These are phyloP conservation scores for Skeletonema costatum DNA, from an alignment of 108 stramenopile genomes.

Conservation along the genomic window DNA sequence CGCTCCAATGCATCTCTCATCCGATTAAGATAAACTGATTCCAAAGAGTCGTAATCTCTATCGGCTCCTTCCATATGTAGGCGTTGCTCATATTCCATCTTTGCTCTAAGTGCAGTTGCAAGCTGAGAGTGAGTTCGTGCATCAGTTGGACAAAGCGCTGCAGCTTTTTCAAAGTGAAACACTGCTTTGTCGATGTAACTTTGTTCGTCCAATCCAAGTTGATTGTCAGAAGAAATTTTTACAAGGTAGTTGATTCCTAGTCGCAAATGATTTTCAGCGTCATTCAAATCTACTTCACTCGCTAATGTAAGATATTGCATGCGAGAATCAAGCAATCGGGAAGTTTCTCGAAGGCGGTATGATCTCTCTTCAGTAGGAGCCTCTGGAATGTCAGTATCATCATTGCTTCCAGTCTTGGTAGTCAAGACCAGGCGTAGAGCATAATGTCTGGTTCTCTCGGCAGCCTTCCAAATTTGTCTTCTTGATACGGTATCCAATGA, in stretches of 20 bases:
- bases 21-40: conserved; percentile 1
- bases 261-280: conserved; percentile 36
- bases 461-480: conserved; percentile 28
- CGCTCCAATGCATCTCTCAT: conserved; percentile 25
- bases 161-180: conserved; percentile 34
- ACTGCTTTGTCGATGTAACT: conserved; percentile 38
- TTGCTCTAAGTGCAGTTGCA: conserved; percentile 28
- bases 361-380: conserved; percentile 36
- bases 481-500: conserved; percentile 23
- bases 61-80: not conserved
- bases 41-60: not conserved
- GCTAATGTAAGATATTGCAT: conserved; percentile 33
- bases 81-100: no score
- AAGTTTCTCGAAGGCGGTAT: conserved; percentile 29
- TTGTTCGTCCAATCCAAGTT: not conserved
- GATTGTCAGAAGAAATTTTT: conserved; percentile 30
- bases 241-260: conserved; percentile 33
- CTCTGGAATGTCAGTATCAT: conserved; percentile 9
- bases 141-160: conserved; percentile 33
- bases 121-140: conserved; percentile 32
- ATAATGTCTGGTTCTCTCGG: conserved; percentile 27
- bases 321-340: conserved; percentile 16
- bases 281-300: conserved; percentile 27
- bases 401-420: not conserved
- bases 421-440: conserved; percentile 42